Percentiles rank a stretch among this genome's conserved stretches.
These are phyloP conservation scores for Boletellus emodensis DNA, from an alignment of 768 basidiomycete genomes.

Conservation along the genomic window DNA sequence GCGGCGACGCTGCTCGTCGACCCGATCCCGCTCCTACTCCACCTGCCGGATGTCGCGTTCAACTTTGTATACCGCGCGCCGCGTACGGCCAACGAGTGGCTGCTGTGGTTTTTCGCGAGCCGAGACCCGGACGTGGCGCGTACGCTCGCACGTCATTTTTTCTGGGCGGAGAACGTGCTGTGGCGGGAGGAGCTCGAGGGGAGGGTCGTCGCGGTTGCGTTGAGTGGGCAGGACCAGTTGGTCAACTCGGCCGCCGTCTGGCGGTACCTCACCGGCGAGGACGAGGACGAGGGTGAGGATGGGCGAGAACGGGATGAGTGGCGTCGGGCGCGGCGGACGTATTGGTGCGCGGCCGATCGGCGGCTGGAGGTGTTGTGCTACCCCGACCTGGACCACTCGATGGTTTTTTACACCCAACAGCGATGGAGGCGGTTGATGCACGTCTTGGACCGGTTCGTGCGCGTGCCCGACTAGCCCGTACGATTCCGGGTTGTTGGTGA, in stretches of 20 bases:
- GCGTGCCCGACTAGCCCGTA: neutral
- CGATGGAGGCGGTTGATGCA: constrained; percentile 28
- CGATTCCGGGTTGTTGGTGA: neutral
- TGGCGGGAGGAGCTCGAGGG: constrained; percentile 54
- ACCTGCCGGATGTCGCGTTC: constrained; percentile 57
- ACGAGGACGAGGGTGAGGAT: no score
- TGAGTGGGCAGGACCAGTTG: constrained; percentile 42
- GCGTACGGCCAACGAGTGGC: constrained; percentile 54
- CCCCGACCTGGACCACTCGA: constrained; percentile 38
- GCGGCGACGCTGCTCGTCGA: constrained; percentile 51
- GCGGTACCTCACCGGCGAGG: constrained; percentile 37
- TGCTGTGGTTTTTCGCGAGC: constrained; percentile 65
- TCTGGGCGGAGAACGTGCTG: constrained; percentile 59
- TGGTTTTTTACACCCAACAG: constrained; percentile 33
- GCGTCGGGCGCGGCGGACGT: neutral
- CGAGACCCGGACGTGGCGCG: constrained; percentile 61
- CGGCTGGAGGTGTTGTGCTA: constrained; percentile 39
- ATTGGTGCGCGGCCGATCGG: constrained; percentile 31
- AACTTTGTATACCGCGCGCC: constrained; percentile 64
- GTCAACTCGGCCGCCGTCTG: constrained; percentile 38
- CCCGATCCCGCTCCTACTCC: constrained; percentile 62
- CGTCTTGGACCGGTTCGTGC: constrained; percentile 32
- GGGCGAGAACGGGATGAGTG: no score
- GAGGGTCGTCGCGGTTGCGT: constrained; percentile 31
- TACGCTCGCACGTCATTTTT: constrained; percentile 56